phyloP scores from a whole-genome alignment of 2,329 filamentous ascomycete species.

The Fusarium clavum region DNA sequence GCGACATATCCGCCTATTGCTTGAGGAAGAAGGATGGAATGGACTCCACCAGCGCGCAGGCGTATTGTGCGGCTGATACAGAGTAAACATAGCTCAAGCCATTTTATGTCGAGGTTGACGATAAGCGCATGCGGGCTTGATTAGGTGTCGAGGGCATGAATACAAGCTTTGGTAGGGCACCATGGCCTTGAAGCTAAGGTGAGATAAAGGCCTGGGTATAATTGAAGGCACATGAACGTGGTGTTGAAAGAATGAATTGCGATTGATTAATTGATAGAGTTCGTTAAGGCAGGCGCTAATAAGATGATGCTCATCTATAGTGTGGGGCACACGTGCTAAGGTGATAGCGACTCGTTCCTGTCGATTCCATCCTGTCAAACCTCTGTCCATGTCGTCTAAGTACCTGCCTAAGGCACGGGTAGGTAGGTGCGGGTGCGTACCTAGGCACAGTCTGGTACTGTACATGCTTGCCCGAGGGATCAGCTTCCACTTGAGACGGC shows the following conservation, averaged over 20 bases:
- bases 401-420: neutral
- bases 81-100: conserved; percentile 17
- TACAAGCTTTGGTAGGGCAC: neutral
- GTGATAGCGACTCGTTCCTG: conserved; percentile 27
- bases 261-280: neutral
- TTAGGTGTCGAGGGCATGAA: neutral
- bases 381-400: neutral
- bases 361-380: conserved; percentile 1
- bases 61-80: conserved; percentile 25
- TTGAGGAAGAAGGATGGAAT: conserved; percentile 30
- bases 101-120: conserved; percentile 1
- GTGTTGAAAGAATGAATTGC: conserved; percentile 1
- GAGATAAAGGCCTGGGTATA: neutral
- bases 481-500: conserved; percentile 28
- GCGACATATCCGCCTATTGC: conserved; percentile 16
- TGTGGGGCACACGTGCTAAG: conserved; percentile 29
- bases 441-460: neutral
- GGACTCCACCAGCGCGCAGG: conserved; percentile 29
- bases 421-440: neutral
- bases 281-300: conserved; percentile 1
- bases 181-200: neutral
- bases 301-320: conserved; percentile 12
- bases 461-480: conserved; percentile 12
- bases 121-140: neutral
- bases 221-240: neutral